phyloP scores from a whole-genome alignment of 805 yeast species.

The Wickerhamomyces bisporus region DNA sequence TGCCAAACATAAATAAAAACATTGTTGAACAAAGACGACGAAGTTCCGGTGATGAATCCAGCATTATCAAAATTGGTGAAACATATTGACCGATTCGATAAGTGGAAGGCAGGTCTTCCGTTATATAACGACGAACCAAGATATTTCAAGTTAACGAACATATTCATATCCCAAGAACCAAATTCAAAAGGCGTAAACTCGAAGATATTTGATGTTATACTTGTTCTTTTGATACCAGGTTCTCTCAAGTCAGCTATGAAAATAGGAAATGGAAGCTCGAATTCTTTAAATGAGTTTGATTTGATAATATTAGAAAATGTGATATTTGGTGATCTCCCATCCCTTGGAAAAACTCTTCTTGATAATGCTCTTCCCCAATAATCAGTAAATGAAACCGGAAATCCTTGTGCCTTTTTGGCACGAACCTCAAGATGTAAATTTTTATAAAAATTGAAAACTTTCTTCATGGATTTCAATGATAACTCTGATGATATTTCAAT shows the following conservation, averaged over 20 bases:
- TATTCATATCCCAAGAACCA: slow-evolving; percentile 59
- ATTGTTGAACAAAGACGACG: slow-evolving; percentile 53
- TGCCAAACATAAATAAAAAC: slow-evolving; percentile 41
- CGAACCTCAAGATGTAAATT: slow-evolving; percentile 50
- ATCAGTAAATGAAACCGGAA: slow-evolving; percentile 55
- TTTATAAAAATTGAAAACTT: slow-evolving; percentile 42
- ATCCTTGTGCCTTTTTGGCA: slow-evolving; percentile 47
- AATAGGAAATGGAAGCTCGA: slow-evolving; percentile 46
- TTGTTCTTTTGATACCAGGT: slow-evolving; percentile 27
- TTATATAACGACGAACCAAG: slow-evolving; percentile 44
- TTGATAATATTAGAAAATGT: slow-evolving; percentile 36
- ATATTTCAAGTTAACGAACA: slow-evolving; percentile 46
- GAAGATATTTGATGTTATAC: slow-evolving; percentile 39
- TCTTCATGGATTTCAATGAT: slow-evolving; percentile 26
- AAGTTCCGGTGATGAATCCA: slow-evolving; percentile 57
- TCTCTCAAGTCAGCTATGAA: slow-evolving; percentile 36
- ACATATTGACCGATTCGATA: slow-evolving; percentile 34
- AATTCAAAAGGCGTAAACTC: slow-evolving; percentile 64
- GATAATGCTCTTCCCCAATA: slow-evolving; percentile 65
- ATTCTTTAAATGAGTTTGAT: slow-evolving; percentile 31
- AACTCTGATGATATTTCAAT: slow-evolving; percentile 18
- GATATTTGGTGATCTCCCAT: slow-evolving; percentile 30
- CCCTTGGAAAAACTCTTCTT: slow-evolving; percentile 37
- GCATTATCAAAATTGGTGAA: slow-evolving; percentile 50
- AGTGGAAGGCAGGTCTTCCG: slow-evolving; percentile 34